A percentile compares a stretch with the other conserved stretches of the same genome.
phyloP scores from a whole-genome alignment of 306 rosid species.

The Acacia melanoxylon region DNA sequence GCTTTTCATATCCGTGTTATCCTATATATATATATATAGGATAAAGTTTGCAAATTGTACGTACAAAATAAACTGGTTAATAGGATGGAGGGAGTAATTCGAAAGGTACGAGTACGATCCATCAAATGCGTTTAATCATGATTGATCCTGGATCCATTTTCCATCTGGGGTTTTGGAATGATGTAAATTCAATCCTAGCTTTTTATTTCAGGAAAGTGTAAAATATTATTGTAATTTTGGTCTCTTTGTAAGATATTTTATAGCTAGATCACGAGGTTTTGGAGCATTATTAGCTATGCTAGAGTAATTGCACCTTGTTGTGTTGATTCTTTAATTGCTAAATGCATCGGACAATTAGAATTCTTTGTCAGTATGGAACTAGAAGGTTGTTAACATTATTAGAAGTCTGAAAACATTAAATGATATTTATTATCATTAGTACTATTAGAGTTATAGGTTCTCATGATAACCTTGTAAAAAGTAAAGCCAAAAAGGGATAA shows the following conservation, averaged over 20 bases:
- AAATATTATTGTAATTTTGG: background rate
- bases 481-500: too few relatives aligned
- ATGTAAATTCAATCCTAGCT: background rate
- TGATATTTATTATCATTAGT: too few relatives aligned
- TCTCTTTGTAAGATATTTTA: background rate
- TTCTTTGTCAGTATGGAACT: constrained; percentile 49
- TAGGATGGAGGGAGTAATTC: too few relatives aligned
- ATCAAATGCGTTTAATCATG: background rate
- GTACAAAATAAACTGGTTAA: too few relatives aligned
- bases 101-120: background rate
- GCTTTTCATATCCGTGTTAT: too few relatives aligned
- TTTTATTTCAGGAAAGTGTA: background rate
- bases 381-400: constrained; percentile 54
- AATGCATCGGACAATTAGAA: constrained; percentile 63
- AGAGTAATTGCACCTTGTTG: background rate
- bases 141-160: background rate
- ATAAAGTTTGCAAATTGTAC: too few relatives aligned
- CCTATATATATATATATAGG: too few relatives aligned
- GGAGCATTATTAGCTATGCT: background rate
- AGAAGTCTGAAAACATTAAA: too few relatives aligned
- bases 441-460: too few relatives aligned
- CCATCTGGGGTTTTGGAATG: background rate
- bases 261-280: constrained; percentile 2
- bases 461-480: too few relatives aligned
- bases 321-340: constrained; percentile 4